A percentile compares a stretch with the other conserved stretches of the same genome.
Conservation (phyloP, 1,284 basidiomycete genomes). For the Ustilago cynodontis region DNA sequence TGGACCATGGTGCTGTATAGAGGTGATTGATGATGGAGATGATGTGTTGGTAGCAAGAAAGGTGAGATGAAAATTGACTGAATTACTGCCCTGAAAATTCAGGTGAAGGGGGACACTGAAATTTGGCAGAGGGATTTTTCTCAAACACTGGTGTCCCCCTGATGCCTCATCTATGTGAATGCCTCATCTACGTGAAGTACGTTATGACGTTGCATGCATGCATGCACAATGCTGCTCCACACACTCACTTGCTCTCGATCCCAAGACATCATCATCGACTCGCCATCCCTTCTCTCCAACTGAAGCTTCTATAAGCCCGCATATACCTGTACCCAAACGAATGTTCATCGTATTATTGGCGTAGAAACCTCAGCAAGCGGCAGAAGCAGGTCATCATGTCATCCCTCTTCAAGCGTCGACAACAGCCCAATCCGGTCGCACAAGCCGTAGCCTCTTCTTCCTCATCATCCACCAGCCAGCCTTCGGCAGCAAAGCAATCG, state of each 20-base stretch:
- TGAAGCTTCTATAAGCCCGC: background rate
- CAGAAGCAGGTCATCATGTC: slow-evolving; percentile 9
- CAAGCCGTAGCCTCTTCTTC: slow-evolving; percentile 8
- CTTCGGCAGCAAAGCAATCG: background rate
- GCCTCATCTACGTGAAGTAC: too few relatives aligned
- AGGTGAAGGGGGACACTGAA: too few relatives aligned
- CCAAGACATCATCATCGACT: background rate
- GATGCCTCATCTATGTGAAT: too few relatives aligned
- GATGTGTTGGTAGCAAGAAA: too few relatives aligned
- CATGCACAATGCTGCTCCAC: background rate
- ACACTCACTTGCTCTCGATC: background rate
- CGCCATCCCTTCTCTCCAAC: background rate
- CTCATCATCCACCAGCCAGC: slow-evolving; percentile 7
- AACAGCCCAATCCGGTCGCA: slow-evolving; percentile 39
- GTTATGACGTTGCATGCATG: background rate
- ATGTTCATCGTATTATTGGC: background rate
- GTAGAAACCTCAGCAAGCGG: background rate
- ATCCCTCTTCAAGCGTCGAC: slow-evolving; percentile 47
- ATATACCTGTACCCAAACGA: background rate
- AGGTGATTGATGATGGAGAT: too few relatives aligned
- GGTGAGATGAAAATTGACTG: too few relatives aligned
- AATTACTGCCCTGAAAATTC: too few relatives aligned
- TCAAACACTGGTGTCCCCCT: too few relatives aligned
- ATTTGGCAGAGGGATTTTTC: too few relatives aligned
- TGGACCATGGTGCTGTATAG: too few relatives aligned